Conservation (phyloP, 2,329 filamentous ascomycete species). For the Seiridium unicorne region DNA sequence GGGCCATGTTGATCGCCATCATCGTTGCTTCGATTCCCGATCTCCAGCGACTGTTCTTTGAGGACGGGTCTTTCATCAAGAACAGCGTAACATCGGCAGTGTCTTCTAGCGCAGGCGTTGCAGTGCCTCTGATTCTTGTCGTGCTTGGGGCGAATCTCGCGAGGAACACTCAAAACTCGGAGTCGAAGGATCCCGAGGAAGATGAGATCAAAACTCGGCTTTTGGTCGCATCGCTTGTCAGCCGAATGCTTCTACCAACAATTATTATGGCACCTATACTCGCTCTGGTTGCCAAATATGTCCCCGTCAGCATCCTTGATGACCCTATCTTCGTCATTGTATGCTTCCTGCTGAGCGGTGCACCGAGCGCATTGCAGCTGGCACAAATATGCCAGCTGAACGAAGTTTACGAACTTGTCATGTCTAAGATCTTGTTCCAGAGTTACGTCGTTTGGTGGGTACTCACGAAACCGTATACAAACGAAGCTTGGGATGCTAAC, state of each 20-base stretch:
- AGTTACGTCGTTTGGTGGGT: constrained; percentile 92
- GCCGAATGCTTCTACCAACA: constrained; percentile 90
- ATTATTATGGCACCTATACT: constrained; percentile 89
- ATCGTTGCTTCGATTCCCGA: constrained; percentile 83
- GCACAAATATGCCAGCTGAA: constrained; percentile 99
- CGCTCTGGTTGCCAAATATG: constrained; percentile 82
- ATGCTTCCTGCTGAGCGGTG: constrained; percentile 92
- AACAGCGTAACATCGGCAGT: constrained; percentile 92
- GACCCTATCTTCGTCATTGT: constrained; percentile 98
- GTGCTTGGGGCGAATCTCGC: constrained; percentile 94
- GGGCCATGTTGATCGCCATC: constrained; percentile 93
- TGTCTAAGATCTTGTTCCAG: constrained; percentile 91
- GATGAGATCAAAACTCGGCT: constrained; percentile 68
- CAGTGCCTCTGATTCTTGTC: constrained; percentile 91
- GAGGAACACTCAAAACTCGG: constrained; percentile 77
- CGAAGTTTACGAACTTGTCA: constrained; percentile 89
- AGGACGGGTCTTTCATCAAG: constrained; percentile 82
- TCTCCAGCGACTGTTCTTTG: constrained; percentile 84
- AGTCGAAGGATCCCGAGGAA: constrained; percentile 68
- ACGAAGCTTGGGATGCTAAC: constrained; percentile 21
- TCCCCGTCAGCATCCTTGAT: constrained; percentile 90
- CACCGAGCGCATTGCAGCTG: constrained; percentile 88
- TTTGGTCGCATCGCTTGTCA: constrained; percentile 79
- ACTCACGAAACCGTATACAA: background rate
- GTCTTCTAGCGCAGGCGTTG: constrained; percentile 81